Base-by-base conservation (phyloP, 2,329 filamentous ascomycete species). In the Penicillium sp. region DNA sequence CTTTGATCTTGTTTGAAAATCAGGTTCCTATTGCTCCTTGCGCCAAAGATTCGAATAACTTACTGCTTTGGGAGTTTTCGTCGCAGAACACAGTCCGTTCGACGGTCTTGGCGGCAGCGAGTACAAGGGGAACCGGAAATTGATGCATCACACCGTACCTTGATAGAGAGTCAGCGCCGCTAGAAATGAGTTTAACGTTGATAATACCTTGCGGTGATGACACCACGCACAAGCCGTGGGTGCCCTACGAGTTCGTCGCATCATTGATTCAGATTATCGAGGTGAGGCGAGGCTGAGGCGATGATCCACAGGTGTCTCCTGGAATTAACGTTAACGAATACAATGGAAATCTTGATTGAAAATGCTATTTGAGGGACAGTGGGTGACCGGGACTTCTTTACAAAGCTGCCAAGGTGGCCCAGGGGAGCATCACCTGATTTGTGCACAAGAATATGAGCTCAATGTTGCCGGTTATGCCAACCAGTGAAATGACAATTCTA, bases 81-180 rank as follows among this genome's bases (percentile, higher is more conserved):
- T 77, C 63, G 61, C 25, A 68, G 53, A 19, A 61, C 45, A 51
- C 67, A 69, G 19, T 67, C 55, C 0, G 72, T 73, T 62, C 82
- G 79, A 57, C 77, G 79, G 61, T 83, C 80, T 54, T 81, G 77
- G 46, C 80, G 80, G 65, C 80, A 83, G 55, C 82, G 82, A 72
- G 81, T 82, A 68, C 78, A 83, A 8, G 80, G 81, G 47, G 61
- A 65, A n/a, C 69, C 71, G 8, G 64, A 54, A 21, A 70, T 68
- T 1, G 69, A 68, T 19, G 68, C 66, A 59, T 72, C 68, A 46
- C 71, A 70, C 42, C 69, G 63, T 25, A 75, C 37, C 37, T 42
- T 8, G 1, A 4, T 4, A 21, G 10, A 14, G 10, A 9, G 19
- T 42, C 19, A 42, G 37, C 9, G 19, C 19, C 19, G 10, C 37